These are phyloP conservation scores for Trichophyton simii DNA, from an alignment of 2,329 filamentous ascomycete genomes.

Conservation along the genomic window DNA sequence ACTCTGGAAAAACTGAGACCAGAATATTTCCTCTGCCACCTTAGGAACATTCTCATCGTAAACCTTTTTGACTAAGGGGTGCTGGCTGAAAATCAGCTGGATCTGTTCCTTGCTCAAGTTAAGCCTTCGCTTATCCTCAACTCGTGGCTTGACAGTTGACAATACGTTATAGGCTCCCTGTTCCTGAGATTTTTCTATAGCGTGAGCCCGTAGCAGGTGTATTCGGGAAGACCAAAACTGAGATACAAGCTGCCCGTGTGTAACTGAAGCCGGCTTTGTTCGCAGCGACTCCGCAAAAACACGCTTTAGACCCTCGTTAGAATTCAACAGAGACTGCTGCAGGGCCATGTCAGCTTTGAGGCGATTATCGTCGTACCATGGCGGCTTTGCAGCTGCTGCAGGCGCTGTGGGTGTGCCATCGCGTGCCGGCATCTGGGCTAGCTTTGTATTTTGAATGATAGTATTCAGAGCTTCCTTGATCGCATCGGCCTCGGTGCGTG, in stretches of 20 bases:
- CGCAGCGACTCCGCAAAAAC: slow-evolving; percentile 77
- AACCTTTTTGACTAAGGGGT: slow-evolving; percentile 76
- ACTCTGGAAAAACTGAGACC: slow-evolving; percentile 88
- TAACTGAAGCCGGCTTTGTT: slow-evolving; percentile 74
- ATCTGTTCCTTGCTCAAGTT: slow-evolving; percentile 87
- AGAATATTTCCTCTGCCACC: slow-evolving; percentile 68
- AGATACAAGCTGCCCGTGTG: slow-evolving; percentile 65
- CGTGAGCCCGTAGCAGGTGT: slow-evolving; percentile 75
- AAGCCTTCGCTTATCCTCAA: slow-evolving; percentile 62
- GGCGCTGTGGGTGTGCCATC: slow-evolving; percentile 53
- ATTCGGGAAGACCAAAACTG: slow-evolving; percentile 93
- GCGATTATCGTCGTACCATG: slow-evolving; percentile 68
- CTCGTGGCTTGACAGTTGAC: slow-evolving; percentile 70
- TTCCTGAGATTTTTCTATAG: slow-evolving; percentile 75
- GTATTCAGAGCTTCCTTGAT: slow-evolving; percentile 72
- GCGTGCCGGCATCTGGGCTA: slow-evolving; percentile 18
- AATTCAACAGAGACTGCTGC: slow-evolving; percentile 77
- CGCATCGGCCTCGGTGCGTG: slow-evolving; percentile 69
- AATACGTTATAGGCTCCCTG: slow-evolving; percentile 89
- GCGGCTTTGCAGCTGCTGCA: slow-evolving; percentile 60
- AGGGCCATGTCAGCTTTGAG: slow-evolving; percentile 67
- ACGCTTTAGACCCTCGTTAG: slow-evolving; percentile 60
- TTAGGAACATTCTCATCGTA: slow-evolving; percentile 90
- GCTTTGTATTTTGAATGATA: slow-evolving; percentile 59
- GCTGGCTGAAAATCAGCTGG: slow-evolving; percentile 81